phyloP scores from a whole-genome alignment of 1,139 yeast species.

The Geotrichum siamense region DNA sequence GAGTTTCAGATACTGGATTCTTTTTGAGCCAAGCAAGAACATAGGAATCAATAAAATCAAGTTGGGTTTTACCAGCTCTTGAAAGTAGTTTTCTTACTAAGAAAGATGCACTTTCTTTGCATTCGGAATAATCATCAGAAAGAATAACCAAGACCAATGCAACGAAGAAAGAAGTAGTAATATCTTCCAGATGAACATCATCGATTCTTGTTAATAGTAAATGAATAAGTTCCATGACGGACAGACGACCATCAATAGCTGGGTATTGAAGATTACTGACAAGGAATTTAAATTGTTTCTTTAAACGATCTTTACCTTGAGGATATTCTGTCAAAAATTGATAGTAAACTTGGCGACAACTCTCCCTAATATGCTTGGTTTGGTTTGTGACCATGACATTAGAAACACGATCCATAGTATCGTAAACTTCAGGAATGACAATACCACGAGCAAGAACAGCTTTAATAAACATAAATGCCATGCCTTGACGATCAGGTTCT shows the following conservation, averaged over 20 bases:
- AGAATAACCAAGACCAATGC: constrained; percentile 71
- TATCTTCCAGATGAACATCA: constrained; percentile 49
- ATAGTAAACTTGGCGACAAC: constrained; percentile 76
- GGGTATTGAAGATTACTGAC: constrained; percentile 83
- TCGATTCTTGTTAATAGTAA: constrained; percentile 62
- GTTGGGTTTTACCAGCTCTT: constrained; percentile 42
- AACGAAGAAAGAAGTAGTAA: constrained; percentile 72
- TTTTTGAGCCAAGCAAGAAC: constrained; percentile 58
- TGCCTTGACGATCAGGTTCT: constrained; percentile 83
- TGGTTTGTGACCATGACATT: constrained; percentile 89
- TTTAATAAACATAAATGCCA: constrained; percentile 77
- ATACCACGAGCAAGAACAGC: constrained; percentile 67
- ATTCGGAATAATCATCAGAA: constrained; percentile 70
- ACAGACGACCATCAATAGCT: constrained; percentile 78
- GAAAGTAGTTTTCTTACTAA: constrained; percentile 52
- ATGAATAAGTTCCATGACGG: constrained; percentile 82
- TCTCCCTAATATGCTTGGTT: constrained; percentile 72
- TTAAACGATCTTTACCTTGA: constrained; percentile 80
- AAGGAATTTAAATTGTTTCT: constrained; percentile 73
- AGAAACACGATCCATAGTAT: constrained; percentile 73
- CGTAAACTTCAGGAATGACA: constrained; percentile 83
- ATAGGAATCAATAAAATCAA: constrained; percentile 50
- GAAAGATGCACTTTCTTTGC: constrained; percentile 77
- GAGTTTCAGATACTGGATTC: constrained; percentile 33
- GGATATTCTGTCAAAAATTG: constrained; percentile 91